A percentile compares a stretch with the other conserved stretches of the same genome.
Conservation (phyloP, 768 basidiomycete species). For the Baorangia bicolor region DNA sequence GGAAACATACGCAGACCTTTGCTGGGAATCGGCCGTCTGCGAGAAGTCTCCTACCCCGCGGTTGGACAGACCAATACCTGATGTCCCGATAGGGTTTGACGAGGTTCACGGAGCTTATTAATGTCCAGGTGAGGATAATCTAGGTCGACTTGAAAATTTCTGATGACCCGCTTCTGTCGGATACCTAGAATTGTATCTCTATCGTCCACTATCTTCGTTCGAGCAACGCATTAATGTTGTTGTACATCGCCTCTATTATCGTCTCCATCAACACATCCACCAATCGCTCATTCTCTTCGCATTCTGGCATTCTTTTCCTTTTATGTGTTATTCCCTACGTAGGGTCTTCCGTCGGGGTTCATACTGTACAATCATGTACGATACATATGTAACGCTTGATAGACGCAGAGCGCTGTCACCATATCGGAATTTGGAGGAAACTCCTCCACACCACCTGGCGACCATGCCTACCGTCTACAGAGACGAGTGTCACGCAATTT, state of each 20-base stretch:
- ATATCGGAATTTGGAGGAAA: background rate
- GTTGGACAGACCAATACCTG: slow-evolving; percentile 19
- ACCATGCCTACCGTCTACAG: background rate
- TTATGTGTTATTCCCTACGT: slow-evolving; percentile 4
- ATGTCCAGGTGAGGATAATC: slow-evolving; percentile 5
- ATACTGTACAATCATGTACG: slow-evolving; percentile 1
- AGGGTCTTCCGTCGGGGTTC: background rate
- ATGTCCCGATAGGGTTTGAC: slow-evolving; percentile 32
- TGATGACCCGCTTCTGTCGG: background rate
- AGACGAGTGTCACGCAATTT: slow-evolving; percentile 12
- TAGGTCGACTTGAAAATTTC: background rate
- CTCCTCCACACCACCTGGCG: background rate
- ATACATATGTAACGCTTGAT: background rate
- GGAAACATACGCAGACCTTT: slow-evolving; percentile 30
- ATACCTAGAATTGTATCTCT: background rate
- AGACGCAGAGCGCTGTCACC: background rate
- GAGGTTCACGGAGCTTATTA: slow-evolving; percentile 20
- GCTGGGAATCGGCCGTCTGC: slow-evolving; percentile 29
- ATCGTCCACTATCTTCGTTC: slow-evolving; percentile 10
- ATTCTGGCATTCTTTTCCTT: slow-evolving; percentile 1
- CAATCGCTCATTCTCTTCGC: slow-evolving; percentile 2
- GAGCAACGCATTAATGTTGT: background rate
- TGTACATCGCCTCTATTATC: background rate
- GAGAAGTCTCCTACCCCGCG: slow-evolving; percentile 13
- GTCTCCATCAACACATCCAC: background rate